phyloP scores from a whole-genome alignment of 352 stramenopile species.

The Phytophthora agathidicida region DNA sequence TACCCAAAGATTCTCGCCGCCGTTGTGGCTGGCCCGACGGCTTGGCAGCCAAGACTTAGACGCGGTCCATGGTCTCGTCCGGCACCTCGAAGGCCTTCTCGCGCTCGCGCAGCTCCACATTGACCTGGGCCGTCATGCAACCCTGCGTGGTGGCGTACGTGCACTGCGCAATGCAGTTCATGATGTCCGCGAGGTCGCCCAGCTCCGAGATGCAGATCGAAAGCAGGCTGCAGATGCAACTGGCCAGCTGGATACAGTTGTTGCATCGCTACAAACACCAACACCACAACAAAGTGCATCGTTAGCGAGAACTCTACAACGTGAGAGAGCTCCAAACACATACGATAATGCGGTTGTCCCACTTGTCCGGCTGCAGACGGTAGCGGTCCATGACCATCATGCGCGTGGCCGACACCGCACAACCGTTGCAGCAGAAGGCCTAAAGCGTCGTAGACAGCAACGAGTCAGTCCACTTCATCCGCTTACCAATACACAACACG shows the following conservation, averaged over 20 bases:
- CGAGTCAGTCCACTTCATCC: background rate
- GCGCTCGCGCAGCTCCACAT: slow-evolving; percentile 91
- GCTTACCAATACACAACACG: background rate
- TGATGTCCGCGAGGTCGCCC: slow-evolving; percentile 73
- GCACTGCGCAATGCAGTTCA: slow-evolving; percentile 91
- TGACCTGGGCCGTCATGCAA: slow-evolving; percentile 95
- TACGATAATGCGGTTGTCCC: slow-evolving; percentile 94
- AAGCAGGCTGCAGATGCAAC: slow-evolving; percentile 79
- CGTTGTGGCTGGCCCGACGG: background rate
- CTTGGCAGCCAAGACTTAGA: slow-evolving; percentile 34
- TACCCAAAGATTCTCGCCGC: slow-evolving; percentile 8
- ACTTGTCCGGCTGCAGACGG: slow-evolving; percentile 89
- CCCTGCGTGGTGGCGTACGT: slow-evolving; percentile 92
- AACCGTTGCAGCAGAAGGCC: slow-evolving; percentile 88
- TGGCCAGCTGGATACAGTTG: slow-evolving; percentile 91
- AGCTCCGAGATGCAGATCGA: slow-evolving; percentile 75
- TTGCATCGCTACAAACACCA: slow-evolving; percentile 79
- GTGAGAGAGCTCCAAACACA: slow-evolving; percentile 5
- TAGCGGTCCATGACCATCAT: slow-evolving; percentile 93
- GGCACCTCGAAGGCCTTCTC: slow-evolving; percentile 52
- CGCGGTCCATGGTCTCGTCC: slow-evolving; percentile 74
- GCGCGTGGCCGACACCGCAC: slow-evolving; percentile 90
- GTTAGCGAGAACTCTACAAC: background rate
- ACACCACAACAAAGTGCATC: slow-evolving; percentile 5
- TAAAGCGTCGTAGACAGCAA: slow-evolving; percentile 24